Base-by-base conservation (phyloP, 2,329 filamentous ascomycete genomes). In the Penicillium sp. region DNA sequence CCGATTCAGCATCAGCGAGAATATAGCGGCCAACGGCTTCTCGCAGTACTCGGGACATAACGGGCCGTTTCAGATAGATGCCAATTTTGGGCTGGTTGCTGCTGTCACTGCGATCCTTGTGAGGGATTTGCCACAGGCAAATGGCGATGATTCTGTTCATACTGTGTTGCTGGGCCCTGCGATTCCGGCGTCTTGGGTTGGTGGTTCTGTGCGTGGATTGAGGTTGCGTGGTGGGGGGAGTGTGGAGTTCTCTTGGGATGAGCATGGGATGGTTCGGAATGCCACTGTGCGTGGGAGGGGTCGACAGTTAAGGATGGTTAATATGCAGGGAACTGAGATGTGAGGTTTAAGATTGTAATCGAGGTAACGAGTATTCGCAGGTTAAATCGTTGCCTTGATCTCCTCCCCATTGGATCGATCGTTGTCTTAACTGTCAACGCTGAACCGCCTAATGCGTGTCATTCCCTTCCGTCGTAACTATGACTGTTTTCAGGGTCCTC, bases 181-280 rank as follows among this genome's bases (percentile, higher is more conserved):
- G 7, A 47, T 47, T 18, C 31, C 45, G n/a, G 15, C 16, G 7
- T 33, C 37, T 2, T 44, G 45, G 45, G 38, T n/a, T 10, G 34
- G 37, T 17, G 45, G 45, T 13, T 41, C 33, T 11, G 41, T 44
- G 7, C 26, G n/a, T 14, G 41, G 41, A 13, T 11, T 47, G 16
- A 18, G 18, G 11, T 14, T 47, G n/a, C 34, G 45, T 7, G 45
- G 45, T 2, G 45, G 45, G 11, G 45, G 41, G 9, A 35, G 30
- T 13, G 34, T 47, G 5, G 23, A 39, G 13, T 47, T 44, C 25
- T 44, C 45, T 14, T 47, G 45, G 45, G 45, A 47, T 36, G 23
- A 28, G 2, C 16, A 33, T 14, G 41, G 45, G 10, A 20, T 45
- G 18, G 45, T 47, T 11, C 11, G 25, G 2, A 16, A 29, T 4